Evolutionary conservation across 2,329 filamentous ascomycete species (phyloP).

Genomic region (Cordyceps farinosa): DNA sequence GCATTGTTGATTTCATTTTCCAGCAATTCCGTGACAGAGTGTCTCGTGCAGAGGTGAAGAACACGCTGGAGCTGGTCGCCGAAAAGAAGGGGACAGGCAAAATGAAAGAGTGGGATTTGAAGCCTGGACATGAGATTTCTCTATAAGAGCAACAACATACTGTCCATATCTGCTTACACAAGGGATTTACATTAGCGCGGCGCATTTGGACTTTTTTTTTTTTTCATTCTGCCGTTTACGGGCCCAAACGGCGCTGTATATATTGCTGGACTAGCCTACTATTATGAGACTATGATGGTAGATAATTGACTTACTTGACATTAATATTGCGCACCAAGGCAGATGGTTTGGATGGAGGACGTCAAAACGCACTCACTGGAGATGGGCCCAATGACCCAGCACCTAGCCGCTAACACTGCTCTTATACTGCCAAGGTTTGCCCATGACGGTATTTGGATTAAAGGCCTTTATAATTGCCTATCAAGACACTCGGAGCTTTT

Average conservation of each 20-base stretch:
- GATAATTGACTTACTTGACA: background rate
- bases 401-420: no score
- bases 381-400: no score
- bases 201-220: slow-evolving; percentile 8
- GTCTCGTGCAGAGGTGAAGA: slow-evolving; percentile 40
- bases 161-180: background rate
- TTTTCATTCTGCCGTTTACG: background rate
- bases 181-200: slow-evolving; percentile 16
- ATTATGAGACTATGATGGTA: background rate
- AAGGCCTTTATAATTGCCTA: no score
- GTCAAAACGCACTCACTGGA: no score
- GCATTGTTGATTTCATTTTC: slow-evolving; percentile 40
- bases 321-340: background rate
- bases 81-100: slow-evolving; percentile 38
- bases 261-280: slow-evolving; percentile 11
- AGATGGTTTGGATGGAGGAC: background rate
- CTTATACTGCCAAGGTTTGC: no score
- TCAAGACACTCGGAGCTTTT: no score
- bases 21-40: slow-evolving; percentile 36
- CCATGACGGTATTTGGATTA: no score
- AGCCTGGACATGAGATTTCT: slow-evolving; percentile 36
- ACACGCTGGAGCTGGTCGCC: slow-evolving; percentile 39
- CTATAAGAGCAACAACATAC: slow-evolving; percentile 21
- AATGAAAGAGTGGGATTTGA: slow-evolving; percentile 38
- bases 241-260: slow-evolving; percentile 4